Evolutionary conservation across 208 protist genomes (phyloP), one percentile per base, ranked within the genome.

Genomic region (Crithidia brevicula): DNA sequence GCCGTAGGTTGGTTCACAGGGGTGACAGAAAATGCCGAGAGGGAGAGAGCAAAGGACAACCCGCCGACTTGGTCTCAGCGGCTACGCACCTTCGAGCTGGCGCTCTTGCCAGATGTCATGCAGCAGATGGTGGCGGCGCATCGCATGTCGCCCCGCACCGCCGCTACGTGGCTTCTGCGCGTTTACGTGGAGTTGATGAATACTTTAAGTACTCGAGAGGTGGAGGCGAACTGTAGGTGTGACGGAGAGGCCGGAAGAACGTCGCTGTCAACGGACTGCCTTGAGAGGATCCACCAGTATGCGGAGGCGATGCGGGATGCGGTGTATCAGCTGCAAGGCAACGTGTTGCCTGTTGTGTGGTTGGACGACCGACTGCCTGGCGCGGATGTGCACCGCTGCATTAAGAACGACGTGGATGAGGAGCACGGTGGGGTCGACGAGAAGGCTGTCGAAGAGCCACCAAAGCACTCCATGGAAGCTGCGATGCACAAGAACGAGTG

Each of bases 91-190:
- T n/a, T n/a, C n/a, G n/a, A n/a, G 27, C n/a, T 57, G 15, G 31
- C 2, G 11, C 51, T 62, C 22, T 20, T 74, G 23, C 68, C 68
- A n/a, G 59, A 67, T 30, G 52, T 74, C 16, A n/a, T 67, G 23
- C 15, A 56, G 16, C 68, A 74, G 52, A 54, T 57, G 31, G 54
- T 75, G 7, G 25, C 38, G 25, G 40, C 36, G 15, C 61, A 75
- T 30, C 40, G 13, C 30, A 75, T 75, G 69, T 18, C 28, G 9
- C 60, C 61, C 4, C 43, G 43, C 43, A 75, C 69, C 1, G 69
- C 69, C 4, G 36, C 69, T 8, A 22, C 20, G 9, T 75, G 69
- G 69, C 61, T 75, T 22, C 51, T 75, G 43, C 69, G 54, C 22
- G 61, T 69, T 0, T 75, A 33, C 28, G 60, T 74, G 2, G 60